A percentile compares a stretch with the other conserved stretches of the same genome.
phyloP scores from a whole-genome alignment of 768 basidiomycete genomes.

The Daedalea quercina region DNA sequence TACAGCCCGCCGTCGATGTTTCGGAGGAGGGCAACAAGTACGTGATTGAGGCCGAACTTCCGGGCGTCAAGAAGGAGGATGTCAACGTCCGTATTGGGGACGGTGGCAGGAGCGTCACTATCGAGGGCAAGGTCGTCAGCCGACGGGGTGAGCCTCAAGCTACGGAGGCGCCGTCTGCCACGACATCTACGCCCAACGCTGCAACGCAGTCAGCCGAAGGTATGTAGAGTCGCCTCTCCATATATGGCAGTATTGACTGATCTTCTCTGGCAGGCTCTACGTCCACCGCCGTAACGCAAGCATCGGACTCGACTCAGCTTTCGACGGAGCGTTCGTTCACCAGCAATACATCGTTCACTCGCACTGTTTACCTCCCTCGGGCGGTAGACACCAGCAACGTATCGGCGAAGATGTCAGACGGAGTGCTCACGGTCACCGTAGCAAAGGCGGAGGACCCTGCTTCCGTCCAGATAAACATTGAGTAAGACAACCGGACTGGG shows the following conservation, averaged over 20 bases:
- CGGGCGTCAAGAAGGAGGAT: conserved; percentile 74
- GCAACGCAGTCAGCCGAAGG: conserved; percentile 20
- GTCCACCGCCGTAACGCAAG: conserved; percentile 14
- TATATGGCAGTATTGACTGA: conserved; percentile 1
- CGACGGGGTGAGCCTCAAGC: conserved; percentile 17
- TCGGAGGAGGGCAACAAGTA: conserved; percentile 60
- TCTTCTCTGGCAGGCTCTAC: conserved; percentile 9
- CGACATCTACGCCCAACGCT: conserved; percentile 2
- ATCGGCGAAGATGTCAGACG: conserved; percentile 59
- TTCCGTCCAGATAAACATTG: conserved; percentile 41
- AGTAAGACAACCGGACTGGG: conserved; percentile 15
- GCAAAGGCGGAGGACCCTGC: conserved; percentile 56
- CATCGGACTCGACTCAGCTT: conserved; percentile 35
- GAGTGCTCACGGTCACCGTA: conserved; percentile 57
- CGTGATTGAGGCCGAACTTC: conserved; percentile 69
- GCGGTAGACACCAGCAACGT: conserved; percentile 53
- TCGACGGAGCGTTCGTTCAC: conserved; percentile 57
- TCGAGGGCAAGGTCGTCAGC: conserved; percentile 53
- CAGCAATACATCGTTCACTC: conserved; percentile 48
- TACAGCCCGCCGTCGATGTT: conserved; percentile 60
- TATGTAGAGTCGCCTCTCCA: not conserved
- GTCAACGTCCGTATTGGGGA: conserved; percentile 66
- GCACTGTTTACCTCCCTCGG: conserved; percentile 68
- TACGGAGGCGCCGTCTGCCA: not conserved
- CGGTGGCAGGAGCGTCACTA: conserved; percentile 62